Conservation (phyloP, 1,139 yeast genomes). For the Yamadazyma songkhlaensis region DNA sequence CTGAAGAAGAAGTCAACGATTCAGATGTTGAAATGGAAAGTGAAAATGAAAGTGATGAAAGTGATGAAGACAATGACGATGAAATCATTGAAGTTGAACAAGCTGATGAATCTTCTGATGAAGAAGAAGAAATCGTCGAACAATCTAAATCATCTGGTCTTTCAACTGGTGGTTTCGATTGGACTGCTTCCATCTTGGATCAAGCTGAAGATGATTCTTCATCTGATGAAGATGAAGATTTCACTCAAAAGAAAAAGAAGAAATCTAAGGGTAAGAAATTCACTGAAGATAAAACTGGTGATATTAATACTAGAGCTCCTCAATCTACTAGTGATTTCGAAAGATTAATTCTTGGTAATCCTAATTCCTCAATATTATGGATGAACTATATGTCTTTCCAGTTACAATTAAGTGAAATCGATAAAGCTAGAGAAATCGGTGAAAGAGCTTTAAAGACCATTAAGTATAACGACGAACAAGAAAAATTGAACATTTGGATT, state of each 20-base stretch:
- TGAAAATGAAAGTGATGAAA: constrained; percentile 19
- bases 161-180: constrained; percentile 82
- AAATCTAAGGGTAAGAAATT: constrained; percentile 42
- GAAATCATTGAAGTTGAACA: constrained; percentile 21
- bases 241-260: constrained; percentile 43
- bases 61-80: constrained; percentile 21
- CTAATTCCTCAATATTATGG: constrained; percentile 93
- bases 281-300: constrained; percentile 81
- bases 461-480: constrained; percentile 88
- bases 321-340: constrained; percentile 91
- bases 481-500: constrained; percentile 92
- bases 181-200: constrained; percentile 88
- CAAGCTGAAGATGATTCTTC: constrained; percentile 64
- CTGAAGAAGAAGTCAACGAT: constrained; percentile 24
- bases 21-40: constrained; percentile 25
- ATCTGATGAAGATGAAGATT: constrained; percentile 56
- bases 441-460: constrained; percentile 90
- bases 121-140: constrained; percentile 14
- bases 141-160: constrained; percentile 45
- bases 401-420: constrained; percentile 87
- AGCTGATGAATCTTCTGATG: constrained; percentile 20
- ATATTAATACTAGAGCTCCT: constrained; percentile 80
- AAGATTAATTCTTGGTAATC: constrained; percentile 84
- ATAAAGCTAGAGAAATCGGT: constrained; percentile 90
- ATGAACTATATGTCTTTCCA: constrained; percentile 99